Evolutionary conservation across 2,329 filamentous ascomycete species (phyloP).

Genomic region (Dryadomyces quercivorus): DNA sequence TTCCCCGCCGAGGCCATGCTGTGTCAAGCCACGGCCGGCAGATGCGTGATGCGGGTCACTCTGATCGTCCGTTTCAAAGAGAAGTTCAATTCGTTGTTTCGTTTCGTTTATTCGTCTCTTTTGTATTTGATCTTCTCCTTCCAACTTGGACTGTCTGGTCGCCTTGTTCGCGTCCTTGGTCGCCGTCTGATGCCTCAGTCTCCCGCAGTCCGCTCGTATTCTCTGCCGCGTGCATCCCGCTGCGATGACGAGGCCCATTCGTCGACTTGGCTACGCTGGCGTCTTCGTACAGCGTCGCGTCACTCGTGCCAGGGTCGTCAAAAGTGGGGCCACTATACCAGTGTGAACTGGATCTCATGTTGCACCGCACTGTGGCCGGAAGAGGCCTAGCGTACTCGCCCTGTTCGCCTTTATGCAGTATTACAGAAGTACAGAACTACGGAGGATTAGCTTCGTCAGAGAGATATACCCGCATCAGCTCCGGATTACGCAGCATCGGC

Average conservation of each 20-base stretch:
- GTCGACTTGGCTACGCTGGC: conserved; percentile 1
- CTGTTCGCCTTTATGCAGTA: no score
- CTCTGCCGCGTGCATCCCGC: neutral
- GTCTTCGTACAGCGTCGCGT: neutral
- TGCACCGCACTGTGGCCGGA: neutral
- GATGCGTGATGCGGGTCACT: neutral
- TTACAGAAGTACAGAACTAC: no score
- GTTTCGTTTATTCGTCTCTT: neutral
- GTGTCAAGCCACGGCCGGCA: neutral
- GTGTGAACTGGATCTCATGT: neutral
- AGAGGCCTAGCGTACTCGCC: neutral
- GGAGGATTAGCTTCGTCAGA: no score
- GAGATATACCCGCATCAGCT: no score
- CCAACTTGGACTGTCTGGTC: no score
- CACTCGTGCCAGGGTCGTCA: neutral
- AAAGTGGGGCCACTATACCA: neutral
- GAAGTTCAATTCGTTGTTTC: no score
- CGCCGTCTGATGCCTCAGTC: neutral
- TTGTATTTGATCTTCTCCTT: no score
- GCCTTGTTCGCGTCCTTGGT: no score
- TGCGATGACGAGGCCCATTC: conserved; percentile 1
- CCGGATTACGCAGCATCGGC: neutral
- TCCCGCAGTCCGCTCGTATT: neutral
- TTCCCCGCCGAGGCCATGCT: conserved; percentile 37
- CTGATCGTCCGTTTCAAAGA: no score